These are phyloP conservation scores for Drechslerella dactyloides DNA, from an alignment of 2,329 filamentous ascomycete genomes.

Conservation along the genomic window DNA sequence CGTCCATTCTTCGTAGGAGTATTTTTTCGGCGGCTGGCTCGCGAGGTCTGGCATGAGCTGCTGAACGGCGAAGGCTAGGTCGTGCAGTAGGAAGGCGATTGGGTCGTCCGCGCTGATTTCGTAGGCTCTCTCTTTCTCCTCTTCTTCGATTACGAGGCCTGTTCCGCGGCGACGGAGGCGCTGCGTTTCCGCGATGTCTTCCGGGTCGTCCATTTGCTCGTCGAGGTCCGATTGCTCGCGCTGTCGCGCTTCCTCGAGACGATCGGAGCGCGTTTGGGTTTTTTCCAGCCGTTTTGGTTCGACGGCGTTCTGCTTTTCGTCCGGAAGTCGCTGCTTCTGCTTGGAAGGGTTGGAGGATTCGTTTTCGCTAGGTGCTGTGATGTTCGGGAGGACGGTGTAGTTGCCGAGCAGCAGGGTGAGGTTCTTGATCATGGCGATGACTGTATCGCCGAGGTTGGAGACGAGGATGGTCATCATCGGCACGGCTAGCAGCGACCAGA, in stretches of 20 bases:
- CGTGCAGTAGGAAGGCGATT: slow-evolving; percentile 22
- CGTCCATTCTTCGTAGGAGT: slow-evolving; percentile 84
- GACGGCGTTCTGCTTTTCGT: slow-evolving; percentile 58
- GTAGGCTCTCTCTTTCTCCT: slow-evolving; percentile 54
- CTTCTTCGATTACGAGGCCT: slow-evolving; percentile 54
- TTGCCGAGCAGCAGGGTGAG: slow-evolving; percentile 68
- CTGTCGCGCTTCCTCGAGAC: slow-evolving; percentile 59
- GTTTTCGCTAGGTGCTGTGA: slow-evolving; percentile 51
- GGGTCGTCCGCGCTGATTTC: slow-evolving; percentile 32
- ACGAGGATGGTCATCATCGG: slow-evolving; percentile 89
- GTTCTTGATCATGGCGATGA: slow-evolving; percentile 72
- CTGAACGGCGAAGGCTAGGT: slow-evolving; percentile 41
- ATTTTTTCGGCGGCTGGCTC: slow-evolving; percentile 66
- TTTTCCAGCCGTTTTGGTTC: slow-evolving; percentile 57
- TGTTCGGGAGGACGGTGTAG: slow-evolving; percentile 66
- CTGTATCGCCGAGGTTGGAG: slow-evolving; percentile 80
- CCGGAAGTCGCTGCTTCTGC: too few relatives aligned
- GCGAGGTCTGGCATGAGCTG: slow-evolving; percentile 36
- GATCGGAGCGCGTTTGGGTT: slow-evolving; percentile 57
- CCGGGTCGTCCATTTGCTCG: slow-evolving; percentile 52
- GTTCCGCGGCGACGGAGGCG: slow-evolving; percentile 26
- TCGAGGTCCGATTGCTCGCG: slow-evolving; percentile 59
- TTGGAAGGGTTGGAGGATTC: too few relatives aligned
- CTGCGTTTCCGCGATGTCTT: slow-evolving; percentile 38
- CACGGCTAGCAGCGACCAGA: slow-evolving; percentile 85